Evolutionary conservation across 306 rosid genomes (phyloP).

Genomic region (Lablab purpureus): DNA sequence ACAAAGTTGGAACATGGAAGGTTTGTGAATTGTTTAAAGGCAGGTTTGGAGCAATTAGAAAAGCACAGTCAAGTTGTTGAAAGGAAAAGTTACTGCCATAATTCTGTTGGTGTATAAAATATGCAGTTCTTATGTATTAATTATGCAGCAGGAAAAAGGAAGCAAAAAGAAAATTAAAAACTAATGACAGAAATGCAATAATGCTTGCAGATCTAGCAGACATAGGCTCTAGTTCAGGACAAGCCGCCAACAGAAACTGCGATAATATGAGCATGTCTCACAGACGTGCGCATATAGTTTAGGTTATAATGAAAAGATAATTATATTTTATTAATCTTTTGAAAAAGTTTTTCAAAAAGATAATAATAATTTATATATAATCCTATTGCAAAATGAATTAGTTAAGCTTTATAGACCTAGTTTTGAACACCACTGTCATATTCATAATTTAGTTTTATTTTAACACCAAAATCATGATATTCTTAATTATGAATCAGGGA

Average conservation of each 20-base stretch:
- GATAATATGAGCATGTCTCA: not conserved
- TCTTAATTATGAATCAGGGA: not conserved
- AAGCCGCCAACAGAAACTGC: slow-evolving; percentile 12
- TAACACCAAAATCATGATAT: slow-evolving; percentile 9
- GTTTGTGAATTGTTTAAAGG: not conserved
- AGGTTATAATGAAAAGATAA: not conserved
- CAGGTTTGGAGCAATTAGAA: not conserved
- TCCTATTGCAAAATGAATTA: not conserved
- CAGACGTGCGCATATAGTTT: not conserved
- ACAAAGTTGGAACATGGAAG: not conserved
- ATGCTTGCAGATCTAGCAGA: not conserved
- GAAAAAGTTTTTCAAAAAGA: not conserved
- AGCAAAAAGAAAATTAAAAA: not conserved
- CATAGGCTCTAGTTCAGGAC: not conserved
- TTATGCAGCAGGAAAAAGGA: not conserved
- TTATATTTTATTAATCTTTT: not conserved
- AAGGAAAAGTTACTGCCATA: not conserved
- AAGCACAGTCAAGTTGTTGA: not conserved
- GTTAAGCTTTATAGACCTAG: not conserved
- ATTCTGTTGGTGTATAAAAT: slow-evolving; percentile 7
- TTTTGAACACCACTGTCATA: not conserved
- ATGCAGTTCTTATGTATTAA: not conserved
- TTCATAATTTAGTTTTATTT: slow-evolving; percentile 8
- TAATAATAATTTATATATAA: not conserved
- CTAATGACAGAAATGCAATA: not conserved